Conservation (phyloP, 306 rosid genomes). For the Cicer bijugum region DNA sequence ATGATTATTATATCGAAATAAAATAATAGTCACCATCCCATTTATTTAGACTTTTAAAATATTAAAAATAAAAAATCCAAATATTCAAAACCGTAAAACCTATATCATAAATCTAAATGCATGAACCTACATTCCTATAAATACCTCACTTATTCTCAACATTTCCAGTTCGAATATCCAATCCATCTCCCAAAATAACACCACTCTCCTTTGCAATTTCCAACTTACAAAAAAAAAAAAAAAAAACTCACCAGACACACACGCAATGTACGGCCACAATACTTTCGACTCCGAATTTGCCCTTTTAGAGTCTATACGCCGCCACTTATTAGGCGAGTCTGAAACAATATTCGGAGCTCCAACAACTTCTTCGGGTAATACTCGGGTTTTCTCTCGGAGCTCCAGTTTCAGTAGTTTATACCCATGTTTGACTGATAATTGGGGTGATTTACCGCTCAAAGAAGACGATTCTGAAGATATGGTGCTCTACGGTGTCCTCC, state of each 20-base stretch:
- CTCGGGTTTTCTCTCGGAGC: constrained; percentile 61
- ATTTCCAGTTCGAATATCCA: constrained; percentile 42
- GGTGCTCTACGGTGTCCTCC: constrained; percentile 76
- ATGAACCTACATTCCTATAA: constrained; percentile 66
- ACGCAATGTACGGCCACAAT: constrained; percentile 47
- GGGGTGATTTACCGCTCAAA: constrained; percentile 86
- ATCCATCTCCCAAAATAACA: constrained; percentile 18
- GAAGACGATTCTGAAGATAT: constrained; percentile 92
- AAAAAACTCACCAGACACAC: not conserved
- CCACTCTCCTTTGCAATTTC: not conserved
- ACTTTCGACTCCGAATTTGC: constrained; percentile 57
- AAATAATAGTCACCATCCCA: constrained; percentile 1
- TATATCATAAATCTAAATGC: constrained; percentile 40
- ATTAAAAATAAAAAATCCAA: not conserved
- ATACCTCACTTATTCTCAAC: constrained; percentile 16
- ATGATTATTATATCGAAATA: not conserved
- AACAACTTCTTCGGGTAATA: constrained; percentile 19
- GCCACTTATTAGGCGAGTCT: constrained; percentile 69
- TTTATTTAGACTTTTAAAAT: not conserved
- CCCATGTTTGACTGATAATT: constrained; percentile 69
- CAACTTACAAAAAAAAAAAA: not conserved
- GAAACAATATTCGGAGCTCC: constrained; percentile 48
- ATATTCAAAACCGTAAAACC: not conserved
- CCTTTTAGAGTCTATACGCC: constrained; percentile 65
- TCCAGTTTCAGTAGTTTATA: constrained; percentile 71